A percentile compares a stretch with the other conserved stretches of the same genome.
Conservation (phyloP, 73 alveolate species). For the Paramecium sexaurelia region DNA sequence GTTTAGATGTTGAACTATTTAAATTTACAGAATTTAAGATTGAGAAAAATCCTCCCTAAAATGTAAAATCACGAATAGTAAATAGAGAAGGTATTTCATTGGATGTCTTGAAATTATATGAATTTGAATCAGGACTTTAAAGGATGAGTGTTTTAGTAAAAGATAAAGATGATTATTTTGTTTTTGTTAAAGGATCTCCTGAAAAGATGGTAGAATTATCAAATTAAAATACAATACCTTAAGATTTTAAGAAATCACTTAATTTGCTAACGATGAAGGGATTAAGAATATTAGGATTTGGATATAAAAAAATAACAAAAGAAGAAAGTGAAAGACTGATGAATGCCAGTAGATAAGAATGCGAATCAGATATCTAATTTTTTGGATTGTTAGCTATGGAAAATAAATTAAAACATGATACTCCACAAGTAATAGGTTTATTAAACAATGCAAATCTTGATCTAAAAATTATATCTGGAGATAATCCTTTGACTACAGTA, state of each 20-base stretch:
- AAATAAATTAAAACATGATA: slow-evolving; percentile 77
- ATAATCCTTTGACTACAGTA: slow-evolving; percentile 83
- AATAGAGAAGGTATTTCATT: neutral
- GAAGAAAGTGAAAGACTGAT: slow-evolving; percentile 69
- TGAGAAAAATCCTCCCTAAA: slow-evolving; percentile 7
- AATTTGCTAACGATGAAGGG: slow-evolving; percentile 77
- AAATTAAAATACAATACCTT: slow-evolving; percentile 73
- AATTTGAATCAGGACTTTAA: slow-evolving; percentile 60
- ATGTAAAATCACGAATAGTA: neutral
- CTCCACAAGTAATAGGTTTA: slow-evolving; percentile 69
- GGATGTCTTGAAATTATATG: slow-evolving; percentile 58
- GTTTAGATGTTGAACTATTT: slow-evolving; percentile 59
- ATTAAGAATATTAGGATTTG: slow-evolving; percentile 79
- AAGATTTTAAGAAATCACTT: slow-evolving; percentile 72
- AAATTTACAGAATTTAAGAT: slow-evolving; percentile 41
- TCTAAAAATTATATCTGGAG: slow-evolving; percentile 84
- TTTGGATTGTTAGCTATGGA: slow-evolving; percentile 79
- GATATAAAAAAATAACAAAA: slow-evolving; percentile 66
- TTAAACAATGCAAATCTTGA: slow-evolving; percentile 62
- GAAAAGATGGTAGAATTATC: slow-evolving; percentile 80
- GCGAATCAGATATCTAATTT: slow-evolving; percentile 75
- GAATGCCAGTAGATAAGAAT: slow-evolving; percentile 70
- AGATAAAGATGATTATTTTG: slow-evolving; percentile 54
- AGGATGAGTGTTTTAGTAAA: slow-evolving; percentile 59
- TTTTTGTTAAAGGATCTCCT: slow-evolving; percentile 80